Evolutionary conservation across 768 basidiomycete genomes (phyloP).

Genomic region (Boletus subcaerulescens): DNA sequence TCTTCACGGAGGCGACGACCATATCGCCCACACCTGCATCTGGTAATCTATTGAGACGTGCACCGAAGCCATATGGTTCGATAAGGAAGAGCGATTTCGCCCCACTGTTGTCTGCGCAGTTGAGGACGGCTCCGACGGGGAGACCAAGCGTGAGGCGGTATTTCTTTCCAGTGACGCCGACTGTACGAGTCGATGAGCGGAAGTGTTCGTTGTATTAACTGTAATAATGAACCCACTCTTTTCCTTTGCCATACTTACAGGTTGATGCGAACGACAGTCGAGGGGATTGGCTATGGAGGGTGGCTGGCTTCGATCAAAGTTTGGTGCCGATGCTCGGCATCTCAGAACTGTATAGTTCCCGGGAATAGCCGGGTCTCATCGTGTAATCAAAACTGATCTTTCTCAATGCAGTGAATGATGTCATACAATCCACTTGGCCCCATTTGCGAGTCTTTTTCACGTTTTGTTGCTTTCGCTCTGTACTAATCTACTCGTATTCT

Average conservation of each 20-base stretch:
- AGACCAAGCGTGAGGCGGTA: conserved; percentile 95
- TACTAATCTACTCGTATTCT: too few species aligned
- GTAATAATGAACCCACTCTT: conserved; percentile 6
- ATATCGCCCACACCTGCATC: conserved; percentile 95
- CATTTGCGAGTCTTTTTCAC: too few species aligned
- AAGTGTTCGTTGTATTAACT: not conserved
- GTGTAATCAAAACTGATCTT: too few species aligned
- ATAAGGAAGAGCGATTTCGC: conserved; percentile 95
- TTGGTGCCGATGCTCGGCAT: conserved; percentile 21
- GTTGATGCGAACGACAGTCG: conserved; percentile 8
- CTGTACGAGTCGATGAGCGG: conserved; percentile 25
- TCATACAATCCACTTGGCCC: too few species aligned
- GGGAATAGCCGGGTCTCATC: conserved; percentile 1
- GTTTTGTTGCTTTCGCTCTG: too few species aligned
- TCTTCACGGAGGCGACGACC: conserved; percentile 97
- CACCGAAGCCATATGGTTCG: conserved; percentile 93
- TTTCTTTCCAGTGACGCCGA: conserved; percentile 84
- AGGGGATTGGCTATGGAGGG: not conserved
- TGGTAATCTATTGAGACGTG: conserved; percentile 95
- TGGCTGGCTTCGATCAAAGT: conserved; percentile 16
- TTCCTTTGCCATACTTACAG: conserved; percentile 25
- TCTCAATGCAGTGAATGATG: too few species aligned
- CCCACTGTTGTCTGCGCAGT: conserved; percentile 99
- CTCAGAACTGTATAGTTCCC: conserved; percentile 16
- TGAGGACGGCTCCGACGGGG: conserved; percentile 90